These are phyloP conservation scores for Cercospora zeae-maydis DNA, from an alignment of 2,329 filamentous ascomycete species.

Conservation along the genomic window DNA sequence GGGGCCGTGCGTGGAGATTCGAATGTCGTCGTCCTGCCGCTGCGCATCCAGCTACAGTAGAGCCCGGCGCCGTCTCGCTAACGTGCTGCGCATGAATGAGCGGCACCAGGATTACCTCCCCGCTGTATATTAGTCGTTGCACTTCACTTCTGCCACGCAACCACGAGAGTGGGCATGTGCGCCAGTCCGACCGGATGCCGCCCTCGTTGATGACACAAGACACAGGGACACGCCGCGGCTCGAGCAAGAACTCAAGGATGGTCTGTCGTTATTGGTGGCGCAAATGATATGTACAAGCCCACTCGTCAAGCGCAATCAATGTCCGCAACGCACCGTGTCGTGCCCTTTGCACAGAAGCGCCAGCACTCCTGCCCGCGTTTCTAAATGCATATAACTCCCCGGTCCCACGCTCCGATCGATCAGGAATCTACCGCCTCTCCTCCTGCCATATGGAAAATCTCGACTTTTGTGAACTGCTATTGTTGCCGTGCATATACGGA, in stretches of 20 bases:
- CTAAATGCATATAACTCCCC: not conserved
- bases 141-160: not conserved
- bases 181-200: not conserved
- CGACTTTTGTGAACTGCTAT: not conserved
- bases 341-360: not conserved
- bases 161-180: not conserved
- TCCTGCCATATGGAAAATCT: constrained; percentile 6
- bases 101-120: not conserved
- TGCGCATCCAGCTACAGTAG: not conserved
- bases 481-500: not conserved
- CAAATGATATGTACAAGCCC: constrained; percentile 6
- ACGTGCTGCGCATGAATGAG: not conserved
- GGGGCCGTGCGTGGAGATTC: not conserved
- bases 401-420: no score
- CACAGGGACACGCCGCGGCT: not conserved
- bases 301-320: not conserved
- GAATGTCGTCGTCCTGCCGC: not conserved
- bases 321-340: not conserved
- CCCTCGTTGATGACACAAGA: not conserved
- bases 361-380: not conserved
- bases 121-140: not conserved
- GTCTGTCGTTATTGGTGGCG: not conserved
- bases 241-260: not conserved
- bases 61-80: not conserved
- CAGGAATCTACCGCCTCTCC: not conserved